These are phyloP conservation scores for Ulvella scutata DNA, from an alignment of 139 green algal genomes.

Conservation along the genomic window DNA sequence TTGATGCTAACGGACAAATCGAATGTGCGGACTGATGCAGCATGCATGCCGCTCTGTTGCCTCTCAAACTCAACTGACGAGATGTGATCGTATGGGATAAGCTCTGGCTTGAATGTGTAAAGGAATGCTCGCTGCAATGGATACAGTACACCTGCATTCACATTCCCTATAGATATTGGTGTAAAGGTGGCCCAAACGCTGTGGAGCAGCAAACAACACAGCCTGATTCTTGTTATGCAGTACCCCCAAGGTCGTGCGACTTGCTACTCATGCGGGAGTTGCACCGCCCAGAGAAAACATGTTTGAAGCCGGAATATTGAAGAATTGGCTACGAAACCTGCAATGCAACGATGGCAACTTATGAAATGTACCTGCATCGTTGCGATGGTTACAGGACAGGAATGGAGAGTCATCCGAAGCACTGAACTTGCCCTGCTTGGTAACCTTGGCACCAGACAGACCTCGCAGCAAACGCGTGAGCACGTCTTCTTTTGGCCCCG, in stretches of 20 bases:
- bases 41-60: constrained; percentile 39
- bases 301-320: too few relatives aligned
- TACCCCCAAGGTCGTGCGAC: too few relatives aligned
- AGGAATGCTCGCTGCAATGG: constrained; percentile 93
- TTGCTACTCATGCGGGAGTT: too few relatives aligned
- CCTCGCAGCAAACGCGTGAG: constrained; percentile 72
- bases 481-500: constrained; percentile 59
- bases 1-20: constrained; percentile 71
- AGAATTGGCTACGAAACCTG: too few relatives aligned
- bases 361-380: background rate
- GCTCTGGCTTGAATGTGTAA: constrained; percentile 84
- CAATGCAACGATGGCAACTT: too few relatives aligned
- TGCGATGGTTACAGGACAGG: background rate
- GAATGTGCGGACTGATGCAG: constrained; percentile 64
- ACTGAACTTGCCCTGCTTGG: constrained; percentile 45
- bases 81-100: constrained; percentile 60
- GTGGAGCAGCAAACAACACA: too few relatives aligned
- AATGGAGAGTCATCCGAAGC: constrained; percentile 17
- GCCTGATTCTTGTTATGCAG: too few relatives aligned
- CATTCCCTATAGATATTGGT: too few relatives aligned
- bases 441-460: constrained; percentile 73
- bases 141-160: constrained; percentile 55
- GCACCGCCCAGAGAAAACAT: too few relatives aligned
- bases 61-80: constrained; percentile 83
- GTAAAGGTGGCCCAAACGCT: too few relatives aligned